phyloP scores from a whole-genome alignment of 352 stramenopile species.

The Phytopythium kandeliae region DNA sequence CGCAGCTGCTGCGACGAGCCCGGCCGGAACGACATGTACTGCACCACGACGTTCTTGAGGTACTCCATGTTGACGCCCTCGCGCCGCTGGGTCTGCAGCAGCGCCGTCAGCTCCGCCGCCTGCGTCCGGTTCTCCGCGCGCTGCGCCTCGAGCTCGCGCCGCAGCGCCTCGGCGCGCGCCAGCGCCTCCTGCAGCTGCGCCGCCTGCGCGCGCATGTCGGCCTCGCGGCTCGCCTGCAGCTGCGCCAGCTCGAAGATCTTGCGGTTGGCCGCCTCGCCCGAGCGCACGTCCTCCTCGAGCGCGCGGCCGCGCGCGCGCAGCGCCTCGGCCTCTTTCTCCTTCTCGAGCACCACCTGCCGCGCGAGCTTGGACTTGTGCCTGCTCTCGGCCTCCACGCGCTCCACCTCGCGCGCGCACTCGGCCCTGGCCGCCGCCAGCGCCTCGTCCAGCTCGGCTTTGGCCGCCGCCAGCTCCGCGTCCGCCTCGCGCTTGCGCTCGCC shows the following conservation, averaged over 20 bases:
- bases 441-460: slow-evolving; percentile 18
- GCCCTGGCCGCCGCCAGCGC: slow-evolving; percentile 25
- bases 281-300: slow-evolving; percentile 82
- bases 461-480: slow-evolving; percentile 30
- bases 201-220: slow-evolving; percentile 49
- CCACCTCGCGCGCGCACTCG: slow-evolving; percentile 42
- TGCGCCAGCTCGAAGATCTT: slow-evolving; percentile 87
- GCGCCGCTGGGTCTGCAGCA: slow-evolving; percentile 77
- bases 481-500: slow-evolving; percentile 26
- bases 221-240: slow-evolving; percentile 78
- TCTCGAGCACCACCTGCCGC: slow-evolving; percentile 69
- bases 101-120: slow-evolving; percentile 59
- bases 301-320: slow-evolving; percentile 50
- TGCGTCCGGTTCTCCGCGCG: slow-evolving; percentile 51
- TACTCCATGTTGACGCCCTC: slow-evolving; percentile 90
- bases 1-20: slow-evolving; percentile 75
- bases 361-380: slow-evolving; percentile 87
- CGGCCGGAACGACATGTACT: slow-evolving; percentile 86
- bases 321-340: slow-evolving; percentile 65
- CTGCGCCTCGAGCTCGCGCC: slow-evolving; percentile 47
- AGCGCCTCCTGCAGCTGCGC: slow-evolving; percentile 48
- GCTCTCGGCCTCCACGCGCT: slow-evolving; percentile 66
- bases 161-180: slow-evolving; percentile 31
- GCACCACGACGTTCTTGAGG: slow-evolving; percentile 88
- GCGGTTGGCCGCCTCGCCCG: slow-evolving; percentile 75